A percentile compares a stretch with the other conserved stretches of the same genome.
These are phyloP conservation scores for Sporothrix pseudoabietina DNA, from an alignment of 2,329 filamentous ascomycete species.

Conservation along the genomic window DNA sequence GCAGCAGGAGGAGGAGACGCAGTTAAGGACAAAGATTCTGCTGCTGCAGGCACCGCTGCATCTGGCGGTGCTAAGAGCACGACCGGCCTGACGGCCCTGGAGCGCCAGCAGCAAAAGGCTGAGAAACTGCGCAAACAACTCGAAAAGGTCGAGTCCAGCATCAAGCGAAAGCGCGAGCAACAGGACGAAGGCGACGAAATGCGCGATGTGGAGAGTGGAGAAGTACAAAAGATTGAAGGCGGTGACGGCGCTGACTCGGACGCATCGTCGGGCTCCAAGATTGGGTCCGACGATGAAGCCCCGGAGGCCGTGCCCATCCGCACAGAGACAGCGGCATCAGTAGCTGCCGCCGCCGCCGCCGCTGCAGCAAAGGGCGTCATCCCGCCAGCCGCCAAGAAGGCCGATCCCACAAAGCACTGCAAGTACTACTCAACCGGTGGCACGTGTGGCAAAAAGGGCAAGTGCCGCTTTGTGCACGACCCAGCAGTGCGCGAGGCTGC, in stretches of 20 bases:
- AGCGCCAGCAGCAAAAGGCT: constrained; percentile 58
- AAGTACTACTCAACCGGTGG: constrained; percentile 72
- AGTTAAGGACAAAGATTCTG: background rate
- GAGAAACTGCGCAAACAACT: constrained; percentile 66
- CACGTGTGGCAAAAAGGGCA: constrained; percentile 71
- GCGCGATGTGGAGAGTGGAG: constrained; percentile 47
- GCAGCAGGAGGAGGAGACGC: constrained; percentile 49
- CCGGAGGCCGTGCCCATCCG: constrained; percentile 61
- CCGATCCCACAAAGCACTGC: constrained; percentile 66
- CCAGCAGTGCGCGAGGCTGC: constrained; percentile 64
- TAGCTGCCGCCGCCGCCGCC: constrained; percentile 29
- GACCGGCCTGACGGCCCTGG: constrained; percentile 52
- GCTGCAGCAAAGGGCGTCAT: constrained; percentile 28
- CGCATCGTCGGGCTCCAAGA: constrained; percentile 18
- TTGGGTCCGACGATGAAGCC: constrained; percentile 51
- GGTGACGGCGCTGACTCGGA: constrained; percentile 44
- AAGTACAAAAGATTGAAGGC: constrained; percentile 49
- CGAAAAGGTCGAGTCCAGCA: constrained; percentile 69
- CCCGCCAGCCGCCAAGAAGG: constrained; percentile 56
- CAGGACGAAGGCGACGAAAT: constrained; percentile 69
- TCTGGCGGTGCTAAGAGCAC: constrained; percentile 38
- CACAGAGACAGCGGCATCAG: constrained; percentile 37
- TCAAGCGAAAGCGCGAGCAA: constrained; percentile 68
- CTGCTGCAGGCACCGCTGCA: background rate
- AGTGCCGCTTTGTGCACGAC: constrained; percentile 73